These are phyloP conservation scores for Chlamydomonas urium DNA, from an alignment of 139 green algal genomes.

Conservation along the genomic window DNA sequence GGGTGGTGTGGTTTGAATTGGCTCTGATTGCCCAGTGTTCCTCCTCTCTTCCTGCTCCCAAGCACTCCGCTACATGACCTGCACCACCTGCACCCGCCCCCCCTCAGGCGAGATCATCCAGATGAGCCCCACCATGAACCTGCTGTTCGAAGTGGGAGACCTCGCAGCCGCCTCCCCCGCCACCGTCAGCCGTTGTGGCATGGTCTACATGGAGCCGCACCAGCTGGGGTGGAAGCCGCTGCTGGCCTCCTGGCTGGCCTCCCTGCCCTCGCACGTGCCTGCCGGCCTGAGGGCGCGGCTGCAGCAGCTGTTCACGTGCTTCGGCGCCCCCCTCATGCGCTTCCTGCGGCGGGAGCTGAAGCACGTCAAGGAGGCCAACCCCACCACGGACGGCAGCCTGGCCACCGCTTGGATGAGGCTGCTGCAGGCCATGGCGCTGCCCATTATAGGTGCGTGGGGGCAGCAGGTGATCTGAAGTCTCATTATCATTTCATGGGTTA, in stretches of 20 bases:
- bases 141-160: conserved; percentile 49
- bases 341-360: conserved; percentile 62
- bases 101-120: conserved; percentile 53
- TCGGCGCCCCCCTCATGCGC: conserved; percentile 1
- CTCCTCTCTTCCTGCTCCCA: too few species aligned
- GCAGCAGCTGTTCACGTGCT: background rate
- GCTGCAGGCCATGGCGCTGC: background rate
- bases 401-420: conserved; percentile 3
- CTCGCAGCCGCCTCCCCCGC: conserved; percentile 70
- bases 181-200: conserved; percentile 58
- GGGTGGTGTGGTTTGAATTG: too few species aligned
- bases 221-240: conserved; percentile 68
- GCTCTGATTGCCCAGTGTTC: too few species aligned
- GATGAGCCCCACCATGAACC: conserved; percentile 41
- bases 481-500: too few species aligned
- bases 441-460: background rate
- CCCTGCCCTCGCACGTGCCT: conserved; percentile 42
- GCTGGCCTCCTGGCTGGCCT: conserved; percentile 52
- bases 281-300: conserved; percentile 9
- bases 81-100: too few species aligned
- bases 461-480: too few species aligned
- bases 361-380: conserved; percentile 11
- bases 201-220: conserved; percentile 67
- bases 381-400: background rate
- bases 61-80: too few species aligned